Conservation (phyloP, 2,329 filamentous ascomycete species). For the Trichoderma sp. region DNA sequence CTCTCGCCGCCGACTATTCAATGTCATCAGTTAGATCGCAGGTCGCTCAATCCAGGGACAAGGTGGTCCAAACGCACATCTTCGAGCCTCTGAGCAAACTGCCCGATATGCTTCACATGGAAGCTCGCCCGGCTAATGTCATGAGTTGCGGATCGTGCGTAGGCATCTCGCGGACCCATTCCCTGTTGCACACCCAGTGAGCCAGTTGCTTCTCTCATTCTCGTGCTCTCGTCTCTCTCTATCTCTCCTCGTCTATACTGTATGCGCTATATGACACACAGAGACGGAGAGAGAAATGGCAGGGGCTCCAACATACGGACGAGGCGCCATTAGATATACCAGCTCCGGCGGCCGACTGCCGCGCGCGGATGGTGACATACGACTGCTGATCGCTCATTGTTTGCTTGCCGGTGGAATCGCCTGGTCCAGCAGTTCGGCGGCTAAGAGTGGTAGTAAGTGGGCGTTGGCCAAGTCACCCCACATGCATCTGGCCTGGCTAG, state of each 20-base stretch:
- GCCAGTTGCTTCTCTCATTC: neutral
- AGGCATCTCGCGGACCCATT: slow-evolving; percentile 29
- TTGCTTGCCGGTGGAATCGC: slow-evolving; percentile 1
- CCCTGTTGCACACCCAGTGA: slow-evolving; percentile 12
- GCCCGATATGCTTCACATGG: slow-evolving; percentile 58
- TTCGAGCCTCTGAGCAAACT: slow-evolving; percentile 57
- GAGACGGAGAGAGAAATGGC: neutral
- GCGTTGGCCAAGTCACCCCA: slow-evolving; percentile 19
- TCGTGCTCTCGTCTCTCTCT: neutral
- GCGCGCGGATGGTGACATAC: slow-evolving; percentile 57
- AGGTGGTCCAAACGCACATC: slow-evolving; percentile 45
- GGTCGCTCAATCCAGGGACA: neutral
- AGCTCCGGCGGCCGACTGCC: slow-evolving; percentile 48
- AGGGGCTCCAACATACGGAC: slow-evolving; percentile 38
- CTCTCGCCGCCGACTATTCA: slow-evolving; percentile 53
- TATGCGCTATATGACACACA: neutral
- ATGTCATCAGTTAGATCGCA: slow-evolving; percentile 2
- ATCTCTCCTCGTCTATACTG: neutral
- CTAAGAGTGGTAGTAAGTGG: neutral
- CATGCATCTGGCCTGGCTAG: slow-evolving; percentile 16
- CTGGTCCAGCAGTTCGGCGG: slow-evolving; percentile 4
- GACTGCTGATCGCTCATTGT: slow-evolving; percentile 48
- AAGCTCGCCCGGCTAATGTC: slow-evolving; percentile 60
- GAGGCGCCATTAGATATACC: slow-evolving; percentile 52
- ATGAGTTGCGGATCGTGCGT: slow-evolving; percentile 50